Percentiles rank a stretch among this genome's conserved stretches.
Conservation (phyloP, 306 rosid species). For the Trifolium fragiferum region DNA sequence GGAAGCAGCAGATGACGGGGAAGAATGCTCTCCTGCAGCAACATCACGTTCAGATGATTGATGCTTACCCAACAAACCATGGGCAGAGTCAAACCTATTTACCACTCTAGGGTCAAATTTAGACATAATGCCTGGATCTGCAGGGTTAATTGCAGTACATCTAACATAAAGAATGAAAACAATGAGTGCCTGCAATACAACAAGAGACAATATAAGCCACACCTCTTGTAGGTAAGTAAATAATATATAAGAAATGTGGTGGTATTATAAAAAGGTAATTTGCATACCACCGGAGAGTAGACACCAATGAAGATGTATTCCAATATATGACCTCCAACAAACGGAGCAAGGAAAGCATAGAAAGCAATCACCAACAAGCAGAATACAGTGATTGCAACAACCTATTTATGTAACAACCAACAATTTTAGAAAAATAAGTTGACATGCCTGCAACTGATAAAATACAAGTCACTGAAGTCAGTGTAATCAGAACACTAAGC, state of each 20-base stretch:
- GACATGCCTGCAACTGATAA: conserved; percentile 37
- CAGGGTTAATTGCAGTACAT: conserved; percentile 97
- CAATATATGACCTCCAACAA: conserved; percentile 83
- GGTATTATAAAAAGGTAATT: conserved; percentile 31
- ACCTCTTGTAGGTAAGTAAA: conserved; percentile 23
- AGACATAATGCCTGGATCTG: conserved; percentile 96
- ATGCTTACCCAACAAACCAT: conserved; percentile 59
- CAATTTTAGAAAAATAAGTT: conserved; percentile 40
- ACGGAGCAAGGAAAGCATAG: conserved; percentile 92
- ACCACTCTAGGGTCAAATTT: conserved; percentile 60
- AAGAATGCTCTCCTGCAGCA: conserved; percentile 59
- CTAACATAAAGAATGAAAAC: conserved; percentile 92
- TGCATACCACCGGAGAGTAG: conserved; percentile 88
- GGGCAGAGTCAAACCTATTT: conserved; percentile 53
- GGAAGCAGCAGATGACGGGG: conserved; percentile 70
- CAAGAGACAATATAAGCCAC: conserved; percentile 40
- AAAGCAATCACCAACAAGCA: conserved; percentile 89
- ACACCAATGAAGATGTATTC: conserved; percentile 69
- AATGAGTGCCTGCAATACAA: conserved; percentile 78
- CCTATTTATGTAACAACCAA: conserved; percentile 61
- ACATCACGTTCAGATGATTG: conserved; percentile 60
- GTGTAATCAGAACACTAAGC: conserved; percentile 13
- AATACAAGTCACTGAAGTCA: conserved; percentile 31
- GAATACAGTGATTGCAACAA: conserved; percentile 89
- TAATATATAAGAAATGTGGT: conserved; percentile 7